A percentile compares a stretch with the other conserved stretches of the same genome.
Conservation (phyloP, 139 green algal species). For the Asterochloris erici region DNA sequence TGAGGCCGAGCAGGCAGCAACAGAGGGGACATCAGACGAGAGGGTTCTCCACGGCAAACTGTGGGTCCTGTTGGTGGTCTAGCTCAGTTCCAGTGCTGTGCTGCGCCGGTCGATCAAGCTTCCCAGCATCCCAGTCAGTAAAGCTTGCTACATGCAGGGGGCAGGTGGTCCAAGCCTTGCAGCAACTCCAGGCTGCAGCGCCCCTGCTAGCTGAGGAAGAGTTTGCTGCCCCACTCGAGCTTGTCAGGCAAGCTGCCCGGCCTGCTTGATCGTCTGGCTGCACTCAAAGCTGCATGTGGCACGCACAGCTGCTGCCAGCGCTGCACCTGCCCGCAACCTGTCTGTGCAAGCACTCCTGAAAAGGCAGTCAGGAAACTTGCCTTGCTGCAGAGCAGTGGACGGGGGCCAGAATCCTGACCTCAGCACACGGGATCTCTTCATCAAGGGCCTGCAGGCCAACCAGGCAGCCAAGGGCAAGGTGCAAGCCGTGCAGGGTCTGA, state of each 20-base stretch:
- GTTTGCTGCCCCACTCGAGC: not conserved
- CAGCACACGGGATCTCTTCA: slow-evolving; percentile 18
- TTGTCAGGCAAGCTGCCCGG: not conserved
- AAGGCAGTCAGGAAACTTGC: too few species aligned
- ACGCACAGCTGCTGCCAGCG: too few species aligned
- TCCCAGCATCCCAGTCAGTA: too few species aligned
- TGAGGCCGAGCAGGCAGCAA: too few species aligned
- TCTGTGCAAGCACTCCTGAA: too few species aligned
- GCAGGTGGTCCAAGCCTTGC: not conserved
- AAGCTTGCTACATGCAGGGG: too few species aligned
- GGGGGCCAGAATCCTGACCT: slow-evolving; percentile 36
- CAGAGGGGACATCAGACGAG: too few species aligned
- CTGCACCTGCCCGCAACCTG: too few species aligned
- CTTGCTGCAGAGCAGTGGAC: slow-evolving; percentile 30
- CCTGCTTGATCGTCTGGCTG: not conserved
- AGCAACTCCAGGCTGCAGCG: not conserved
- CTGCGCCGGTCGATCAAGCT: too few species aligned
- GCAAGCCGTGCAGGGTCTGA: not conserved
- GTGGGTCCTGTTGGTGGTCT: too few species aligned
- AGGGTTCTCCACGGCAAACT: too few species aligned
- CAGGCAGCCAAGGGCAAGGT: slow-evolving; percentile 35
- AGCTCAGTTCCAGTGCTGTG: too few species aligned
- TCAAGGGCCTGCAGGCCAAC: slow-evolving; percentile 16
- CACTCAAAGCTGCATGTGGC: not conserved
- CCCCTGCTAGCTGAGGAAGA: not conserved